These are phyloP conservation scores for Monosporascus sp. DNA, from an alignment of 2,329 filamentous ascomycete genomes.

Conservation along the genomic window DNA sequence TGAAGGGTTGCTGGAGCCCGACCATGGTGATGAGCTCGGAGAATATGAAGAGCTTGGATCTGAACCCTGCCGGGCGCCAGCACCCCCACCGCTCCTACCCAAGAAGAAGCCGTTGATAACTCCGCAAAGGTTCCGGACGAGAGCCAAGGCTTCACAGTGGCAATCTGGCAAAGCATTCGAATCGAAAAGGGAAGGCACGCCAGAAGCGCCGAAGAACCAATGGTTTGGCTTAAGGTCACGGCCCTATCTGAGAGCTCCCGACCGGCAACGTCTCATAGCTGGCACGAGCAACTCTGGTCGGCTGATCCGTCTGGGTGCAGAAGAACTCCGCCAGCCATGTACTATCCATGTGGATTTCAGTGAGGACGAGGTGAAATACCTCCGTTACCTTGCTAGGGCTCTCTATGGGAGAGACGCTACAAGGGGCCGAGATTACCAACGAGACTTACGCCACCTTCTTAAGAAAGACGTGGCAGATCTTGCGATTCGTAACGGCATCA, in stretches of 20 bases:
- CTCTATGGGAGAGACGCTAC: conserved; percentile 13
- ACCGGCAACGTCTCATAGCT: conserved; percentile 13
- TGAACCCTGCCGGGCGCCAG: conserved; percentile 1
- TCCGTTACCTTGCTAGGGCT: conserved; percentile 18
- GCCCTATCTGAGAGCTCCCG: conserved; percentile 19
- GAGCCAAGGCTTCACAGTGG: conserved; percentile 21
- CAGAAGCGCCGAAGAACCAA: conserved; percentile 5
- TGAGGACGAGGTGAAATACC: conserved; percentile 18
- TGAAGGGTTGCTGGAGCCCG: not conserved
- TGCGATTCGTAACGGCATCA: conserved; percentile 7
- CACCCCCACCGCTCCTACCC: conserved; percentile 1
- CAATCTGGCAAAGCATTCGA: conserved; percentile 20
- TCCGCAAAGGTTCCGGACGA: conserved; percentile 16
- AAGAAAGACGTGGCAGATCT: conserved; percentile 16
- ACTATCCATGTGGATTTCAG: conserved; percentile 26
- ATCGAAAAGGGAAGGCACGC: conserved; percentile 8
- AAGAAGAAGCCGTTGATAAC: conserved; percentile 9
- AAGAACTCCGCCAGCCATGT: conserved; percentile 6
- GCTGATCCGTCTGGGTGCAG: conserved; percentile 4
- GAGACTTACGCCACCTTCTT: conserved; percentile 23
- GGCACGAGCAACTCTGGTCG: conserved; percentile 5
- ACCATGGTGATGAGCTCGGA: not conserved
- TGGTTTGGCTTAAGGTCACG: conserved; percentile 16
- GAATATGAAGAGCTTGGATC: not conserved
- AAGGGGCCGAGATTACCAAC: conserved; percentile 6